phyloP scores from a whole-genome alignment of 108 stramenopile species.

The Pelagomonas calceolata region DNA sequence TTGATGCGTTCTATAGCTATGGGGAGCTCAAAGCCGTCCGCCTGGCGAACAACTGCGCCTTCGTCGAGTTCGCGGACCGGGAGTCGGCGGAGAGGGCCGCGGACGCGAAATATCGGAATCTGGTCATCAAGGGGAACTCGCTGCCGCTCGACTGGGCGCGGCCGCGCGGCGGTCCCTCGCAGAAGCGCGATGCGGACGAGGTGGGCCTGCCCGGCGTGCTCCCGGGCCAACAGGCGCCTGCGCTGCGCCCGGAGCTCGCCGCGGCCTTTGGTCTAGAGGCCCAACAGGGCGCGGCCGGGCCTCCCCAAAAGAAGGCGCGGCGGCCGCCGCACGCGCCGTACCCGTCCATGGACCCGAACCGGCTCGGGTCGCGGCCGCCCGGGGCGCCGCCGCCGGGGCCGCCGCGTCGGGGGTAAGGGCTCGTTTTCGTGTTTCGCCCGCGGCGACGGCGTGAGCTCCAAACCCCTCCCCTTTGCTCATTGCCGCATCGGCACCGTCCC shows the following conservation, averaged over 20 bases:
- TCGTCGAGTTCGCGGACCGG: constrained; percentile 78
- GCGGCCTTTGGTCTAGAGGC: background rate
- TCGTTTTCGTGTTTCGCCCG: too few relatives aligned
- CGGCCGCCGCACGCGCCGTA: background rate
- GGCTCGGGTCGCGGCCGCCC: background rate
- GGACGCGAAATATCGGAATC: constrained; percentile 37
- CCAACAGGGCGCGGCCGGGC: too few relatives aligned
- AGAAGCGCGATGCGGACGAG: background rate
- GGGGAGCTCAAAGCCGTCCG: constrained; percentile 70
- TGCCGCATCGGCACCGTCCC: too few relatives aligned
- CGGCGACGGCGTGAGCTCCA: too few relatives aligned
- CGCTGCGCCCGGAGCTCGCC: background rate
- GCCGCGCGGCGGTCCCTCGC: background rate
- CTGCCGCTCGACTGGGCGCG: constrained; percentile 2
- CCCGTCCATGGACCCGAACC: constrained; percentile 5
- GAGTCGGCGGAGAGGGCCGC: constrained; percentile 70
- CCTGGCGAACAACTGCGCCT: constrained; percentile 52
- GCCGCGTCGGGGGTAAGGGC: too few relatives aligned
- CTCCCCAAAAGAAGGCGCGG: background rate
- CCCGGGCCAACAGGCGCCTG: background rate
- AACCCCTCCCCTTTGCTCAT: too few relatives aligned
- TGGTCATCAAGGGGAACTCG: background rate
- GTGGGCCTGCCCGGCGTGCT: background rate
- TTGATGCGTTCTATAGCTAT: constrained; percentile 66
- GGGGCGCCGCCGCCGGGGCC: too few relatives aligned